Conservation (phyloP, 2,329 filamentous ascomycete genomes). For the Pseudocercospora pini-densiflorae region DNA sequence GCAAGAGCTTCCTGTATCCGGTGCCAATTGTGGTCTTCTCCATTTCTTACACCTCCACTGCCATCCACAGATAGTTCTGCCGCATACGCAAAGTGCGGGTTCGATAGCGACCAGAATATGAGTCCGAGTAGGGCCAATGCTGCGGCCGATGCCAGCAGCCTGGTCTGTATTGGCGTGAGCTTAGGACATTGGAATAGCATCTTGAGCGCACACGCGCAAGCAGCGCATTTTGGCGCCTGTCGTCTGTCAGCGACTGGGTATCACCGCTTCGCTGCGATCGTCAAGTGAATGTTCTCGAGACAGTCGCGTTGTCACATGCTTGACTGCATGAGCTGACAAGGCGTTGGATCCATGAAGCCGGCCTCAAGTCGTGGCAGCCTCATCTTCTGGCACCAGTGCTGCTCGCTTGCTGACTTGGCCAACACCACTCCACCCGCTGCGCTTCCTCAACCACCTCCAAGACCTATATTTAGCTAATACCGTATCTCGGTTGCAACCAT, state of each 20-base stretch:
- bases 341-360: neutral
- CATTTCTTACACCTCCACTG: slow-evolving; percentile 42
- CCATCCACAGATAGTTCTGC: slow-evolving; percentile 53
- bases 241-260: neutral
- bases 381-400: neutral
- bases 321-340: neutral
- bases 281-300: neutral
- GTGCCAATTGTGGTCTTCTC: slow-evolving; percentile 54
- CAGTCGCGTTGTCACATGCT: neutral
- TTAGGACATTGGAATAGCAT: slow-evolving; percentile 50
- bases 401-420: neutral
- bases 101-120: slow-evolving; percentile 65
- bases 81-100: slow-evolving; percentile 66
- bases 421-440: neutral
- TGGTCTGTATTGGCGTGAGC: slow-evolving; percentile 72
- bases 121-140: slow-evolving; percentile 64
- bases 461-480: neutral
- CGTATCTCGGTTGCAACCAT: neutral
- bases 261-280: neutral
- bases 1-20: slow-evolving; percentile 44
- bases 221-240: slow-evolving; percentile 6
- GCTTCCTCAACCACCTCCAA: neutral
- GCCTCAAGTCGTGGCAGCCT: neutral
- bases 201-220: slow-evolving; percentile 1
- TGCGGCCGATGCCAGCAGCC: slow-evolving; percentile 69